phyloP scores from a whole-genome alignment of 1,139 yeast species.

The Candida sp. region DNA sequence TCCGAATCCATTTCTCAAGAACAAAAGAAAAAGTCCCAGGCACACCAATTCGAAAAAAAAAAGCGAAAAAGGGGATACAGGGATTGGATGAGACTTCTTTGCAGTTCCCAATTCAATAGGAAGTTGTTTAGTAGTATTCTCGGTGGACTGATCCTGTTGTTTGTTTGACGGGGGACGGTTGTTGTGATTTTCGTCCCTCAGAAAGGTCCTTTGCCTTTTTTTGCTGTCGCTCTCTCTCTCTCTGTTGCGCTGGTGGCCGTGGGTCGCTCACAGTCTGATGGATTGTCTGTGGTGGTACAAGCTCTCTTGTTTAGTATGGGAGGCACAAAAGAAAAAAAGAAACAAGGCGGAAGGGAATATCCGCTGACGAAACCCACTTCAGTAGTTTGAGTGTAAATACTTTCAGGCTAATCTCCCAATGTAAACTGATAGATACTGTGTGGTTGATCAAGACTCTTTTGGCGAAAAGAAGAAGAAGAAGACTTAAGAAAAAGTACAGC shows the following conservation, averaged over 20 bases:
- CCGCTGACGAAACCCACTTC: background rate
- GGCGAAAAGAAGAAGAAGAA: background rate
- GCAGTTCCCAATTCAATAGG: background rate
- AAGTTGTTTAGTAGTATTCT: background rate
- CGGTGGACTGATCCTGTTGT: no score
- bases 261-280: no score
- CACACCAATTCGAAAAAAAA: background rate
- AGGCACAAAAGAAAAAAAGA: background rate
- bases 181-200: constrained; percentile 1
- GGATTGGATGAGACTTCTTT: background rate
- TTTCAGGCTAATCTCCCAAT: background rate
- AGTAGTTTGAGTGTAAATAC: background rate
- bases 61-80: background rate
- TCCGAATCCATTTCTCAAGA: background rate
- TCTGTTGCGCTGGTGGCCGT: no score
- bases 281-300: no score
- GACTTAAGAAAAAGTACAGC: background rate
- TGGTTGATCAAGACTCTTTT: background rate
- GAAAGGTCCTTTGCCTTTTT: background rate
- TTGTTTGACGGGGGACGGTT: background rate
- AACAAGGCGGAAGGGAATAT: background rate
- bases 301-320: no score
- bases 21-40: background rate
- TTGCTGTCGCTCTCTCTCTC: background rate
- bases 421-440: background rate